Evolutionary conservation across 257 asterid species (phyloP).

Genomic region (Nicotiana sylvestris): DNA sequence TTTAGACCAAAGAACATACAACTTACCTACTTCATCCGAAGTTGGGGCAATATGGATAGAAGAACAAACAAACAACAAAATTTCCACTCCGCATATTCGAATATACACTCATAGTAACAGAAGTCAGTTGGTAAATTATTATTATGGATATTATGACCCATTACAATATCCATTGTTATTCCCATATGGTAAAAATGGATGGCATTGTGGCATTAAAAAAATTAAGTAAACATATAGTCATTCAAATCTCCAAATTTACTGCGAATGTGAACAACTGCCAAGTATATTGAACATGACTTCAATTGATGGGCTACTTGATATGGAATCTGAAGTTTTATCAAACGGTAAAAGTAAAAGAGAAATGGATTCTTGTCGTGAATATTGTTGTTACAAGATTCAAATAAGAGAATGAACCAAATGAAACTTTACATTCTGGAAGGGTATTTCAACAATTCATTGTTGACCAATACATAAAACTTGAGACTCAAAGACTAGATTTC

Average conservation of each 20-base stretch:
- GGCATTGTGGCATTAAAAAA: too few relatives aligned
- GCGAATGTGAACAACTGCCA: neutral
- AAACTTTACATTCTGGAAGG: neutral
- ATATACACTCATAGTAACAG: too few relatives aligned
- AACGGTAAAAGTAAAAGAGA: neutral
- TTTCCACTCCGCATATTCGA: too few relatives aligned
- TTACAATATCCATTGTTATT: too few relatives aligned
- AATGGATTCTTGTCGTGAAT: neutral
- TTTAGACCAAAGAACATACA: neutral
- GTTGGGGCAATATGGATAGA: neutral
- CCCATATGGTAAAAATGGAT: too few relatives aligned
- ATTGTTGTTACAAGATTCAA: neutral
- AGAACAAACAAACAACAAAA: too few relatives aligned
- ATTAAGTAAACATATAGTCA: too few relatives aligned
- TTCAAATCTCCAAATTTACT: neutral
- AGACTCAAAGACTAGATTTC: neutral
- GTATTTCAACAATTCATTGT: neutral
- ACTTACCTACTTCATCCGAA: neutral
- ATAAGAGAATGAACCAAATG: neutral
- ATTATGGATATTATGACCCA: neutral
- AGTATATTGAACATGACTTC: neutral
- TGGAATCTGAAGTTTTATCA: neutral
- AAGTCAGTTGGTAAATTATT: neutral
- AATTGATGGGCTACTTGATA: neutral
- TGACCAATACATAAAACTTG: neutral